phyloP scores from a whole-genome alignment of 495 filamentous ascomycete genomes.

The Trichoderma asperelloides region DNA sequence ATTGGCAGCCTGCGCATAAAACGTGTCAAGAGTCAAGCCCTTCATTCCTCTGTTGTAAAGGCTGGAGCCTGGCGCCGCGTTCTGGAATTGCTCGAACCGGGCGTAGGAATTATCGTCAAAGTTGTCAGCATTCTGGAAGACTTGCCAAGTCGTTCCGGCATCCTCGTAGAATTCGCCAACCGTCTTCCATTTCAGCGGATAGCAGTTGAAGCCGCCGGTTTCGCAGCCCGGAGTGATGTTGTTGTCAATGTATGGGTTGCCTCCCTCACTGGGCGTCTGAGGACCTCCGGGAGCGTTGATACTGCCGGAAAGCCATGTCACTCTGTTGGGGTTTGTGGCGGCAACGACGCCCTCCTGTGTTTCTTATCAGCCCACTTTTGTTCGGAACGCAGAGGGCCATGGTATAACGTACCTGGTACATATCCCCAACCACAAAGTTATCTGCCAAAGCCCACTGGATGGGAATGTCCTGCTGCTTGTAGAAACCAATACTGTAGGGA shows the following conservation, averaged over 20 bases:
- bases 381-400: not conserved
- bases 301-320: conserved; percentile 43
- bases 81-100: conserved; percentile 47
- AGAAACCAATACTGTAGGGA: conserved; percentile 45
- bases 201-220: conserved; percentile 36
- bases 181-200: conserved; percentile 48
- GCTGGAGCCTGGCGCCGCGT: conserved; percentile 26
- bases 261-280: conserved; percentile 34
- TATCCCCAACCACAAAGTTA: conserved; percentile 45
- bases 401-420: conserved; percentile 38
- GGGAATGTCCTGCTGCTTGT: conserved; percentile 40
- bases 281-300: conserved; percentile 45
- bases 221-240: conserved; percentile 48
- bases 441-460: conserved; percentile 48
- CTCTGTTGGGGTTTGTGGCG: conserved; percentile 47
- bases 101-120: conserved; percentile 48
- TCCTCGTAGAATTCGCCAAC: conserved; percentile 43
- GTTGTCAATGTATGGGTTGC: conserved; percentile 45
- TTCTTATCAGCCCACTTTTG: not conserved
- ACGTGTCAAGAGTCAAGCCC: conserved; percentile 36
- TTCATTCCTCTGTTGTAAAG: conserved; percentile 38
- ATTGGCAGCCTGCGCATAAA: conserved; percentile 42
- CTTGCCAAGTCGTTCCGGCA: conserved; percentile 45
- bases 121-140: conserved; percentile 46
- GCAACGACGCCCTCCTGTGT: conserved; percentile 42